Evolutionary conservation across 2,329 filamentous ascomycete species (phyloP).

Genomic region (Sclerotiophoma versabilis): DNA sequence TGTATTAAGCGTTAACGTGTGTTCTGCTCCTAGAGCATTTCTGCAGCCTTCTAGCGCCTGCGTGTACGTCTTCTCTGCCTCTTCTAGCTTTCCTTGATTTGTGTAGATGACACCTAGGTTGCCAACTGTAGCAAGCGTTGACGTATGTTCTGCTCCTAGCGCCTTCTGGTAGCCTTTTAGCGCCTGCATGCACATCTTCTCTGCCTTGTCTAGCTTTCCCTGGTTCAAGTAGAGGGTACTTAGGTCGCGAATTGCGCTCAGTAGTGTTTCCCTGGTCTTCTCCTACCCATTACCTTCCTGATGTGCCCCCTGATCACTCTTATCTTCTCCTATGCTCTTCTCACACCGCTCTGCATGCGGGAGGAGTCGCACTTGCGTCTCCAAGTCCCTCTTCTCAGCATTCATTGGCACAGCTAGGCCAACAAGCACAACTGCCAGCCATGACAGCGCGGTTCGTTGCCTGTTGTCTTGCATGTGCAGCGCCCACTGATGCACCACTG

Average conservation of each 20-base stretch:
- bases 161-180: not conserved
- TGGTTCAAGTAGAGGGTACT: not conserved
- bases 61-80: too few relatives aligned
- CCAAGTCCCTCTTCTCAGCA: not conserved
- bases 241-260: not conserved
- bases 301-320: not conserved
- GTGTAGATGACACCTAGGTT: too few relatives aligned
- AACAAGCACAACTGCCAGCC: slow-evolving; percentile 15
- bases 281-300: not conserved
- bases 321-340: not conserved
- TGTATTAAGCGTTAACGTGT: too few relatives aligned
- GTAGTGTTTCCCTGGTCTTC: not conserved
- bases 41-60: too few relatives aligned
- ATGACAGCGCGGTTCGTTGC: not conserved
- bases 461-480: not conserved
- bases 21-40: too few relatives aligned
- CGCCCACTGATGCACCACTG: slow-evolving; percentile 18
- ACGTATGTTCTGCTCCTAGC: not conserved
- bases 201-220: not conserved
- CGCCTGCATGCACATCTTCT: not conserved
- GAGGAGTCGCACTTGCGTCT: slow-evolving; percentile 12
- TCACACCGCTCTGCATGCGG: slow-evolving; percentile 17
- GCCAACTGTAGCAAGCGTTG: too few relatives aligned
- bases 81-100: too few relatives aligned
- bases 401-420: slow-evolving; percentile 6